Base-by-base conservation (phyloP, 768 basidiomycete species). In the Russula lepida region DNA sequence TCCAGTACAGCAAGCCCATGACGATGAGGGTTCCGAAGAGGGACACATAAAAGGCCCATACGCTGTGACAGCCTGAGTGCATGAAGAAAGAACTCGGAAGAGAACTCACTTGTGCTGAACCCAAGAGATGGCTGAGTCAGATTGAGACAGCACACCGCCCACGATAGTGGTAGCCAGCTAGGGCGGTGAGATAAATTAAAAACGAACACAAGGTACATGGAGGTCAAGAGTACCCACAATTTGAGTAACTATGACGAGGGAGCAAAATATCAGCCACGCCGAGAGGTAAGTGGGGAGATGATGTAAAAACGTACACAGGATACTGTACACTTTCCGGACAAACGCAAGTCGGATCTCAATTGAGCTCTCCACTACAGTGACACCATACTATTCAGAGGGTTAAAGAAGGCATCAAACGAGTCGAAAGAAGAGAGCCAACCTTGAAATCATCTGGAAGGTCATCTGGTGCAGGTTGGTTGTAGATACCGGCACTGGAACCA, bases 371-470 rank as follows among this genome's bases (percentile, higher is more conserved):
- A 84, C 81, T 15, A 92, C 91, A 1, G 83, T 84, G 1, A 86
- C 84, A 2, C 91, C 91, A 69, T 92, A 92, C 89, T 91, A 39
- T 21, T 30, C 28, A 23, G 19, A 25, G 66, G 65, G 21, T 65
- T 64, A 33, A 67, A 67, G 15, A 67, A 65, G 11, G 17, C 59
- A 17, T 54, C 41, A 55, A 51, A 12, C 12, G 8, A 35, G n/a
- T 23, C 17, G 9, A 41, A 35, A 53, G 6, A 27, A 2, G 13
- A n/a, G 12, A 17, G 68, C 75, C 25, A 62, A 90, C 90, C 82
- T 95, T 92, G 83, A 97, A 97, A 72, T 97, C 95, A 68, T 95
- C 94, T 0, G 91, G 92, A 50, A 93, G 69, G 65, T 93, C 92
- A 50, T 81, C 89, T 35, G 75, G 76, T 28, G 74, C 77, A 6